Evolutionary conservation across 176 grass and related monocot genomes (phyloP).

Genomic region (Oryza nivara): DNA sequence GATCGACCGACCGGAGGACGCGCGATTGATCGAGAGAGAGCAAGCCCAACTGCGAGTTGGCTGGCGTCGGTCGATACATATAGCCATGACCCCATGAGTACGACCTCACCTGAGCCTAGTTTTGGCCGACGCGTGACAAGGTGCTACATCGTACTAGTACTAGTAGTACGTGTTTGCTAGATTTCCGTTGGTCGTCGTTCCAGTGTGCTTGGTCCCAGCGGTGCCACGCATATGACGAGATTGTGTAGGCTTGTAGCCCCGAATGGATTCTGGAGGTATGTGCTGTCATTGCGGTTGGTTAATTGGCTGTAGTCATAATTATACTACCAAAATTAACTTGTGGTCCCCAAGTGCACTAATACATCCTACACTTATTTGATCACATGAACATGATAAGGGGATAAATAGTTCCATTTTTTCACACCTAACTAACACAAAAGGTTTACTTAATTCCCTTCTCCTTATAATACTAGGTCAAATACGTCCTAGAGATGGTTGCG

Average conservation of each 20-base stretch:
- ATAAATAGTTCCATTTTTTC: no score
- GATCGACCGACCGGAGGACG: neutral
- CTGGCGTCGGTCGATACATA: neutral
- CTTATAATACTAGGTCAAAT: no score
- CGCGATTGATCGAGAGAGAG: neutral
- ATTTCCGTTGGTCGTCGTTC: neutral
- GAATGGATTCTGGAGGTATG: no score
- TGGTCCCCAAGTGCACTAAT: neutral
- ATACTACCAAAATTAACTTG: neutral
- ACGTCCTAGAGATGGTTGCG: no score
- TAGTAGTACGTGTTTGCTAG: no score
- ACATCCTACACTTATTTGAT: neutral
- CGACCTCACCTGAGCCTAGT: no score
- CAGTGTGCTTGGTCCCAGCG: neutral
- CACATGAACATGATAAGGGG: neutral
- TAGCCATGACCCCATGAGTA: no score
- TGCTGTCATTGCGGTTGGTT: no score
- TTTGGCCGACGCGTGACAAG: no score
- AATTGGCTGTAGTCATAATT: neutral
- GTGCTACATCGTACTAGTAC: no score
- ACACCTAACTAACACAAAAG: no score
- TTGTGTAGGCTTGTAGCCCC: neutral
- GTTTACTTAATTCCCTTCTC: no score
- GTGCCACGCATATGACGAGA: neutral
- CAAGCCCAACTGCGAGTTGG: neutral